Base-by-base conservation (phyloP, 257 asterid genomes). In the Ilex aquifolium region DNA sequence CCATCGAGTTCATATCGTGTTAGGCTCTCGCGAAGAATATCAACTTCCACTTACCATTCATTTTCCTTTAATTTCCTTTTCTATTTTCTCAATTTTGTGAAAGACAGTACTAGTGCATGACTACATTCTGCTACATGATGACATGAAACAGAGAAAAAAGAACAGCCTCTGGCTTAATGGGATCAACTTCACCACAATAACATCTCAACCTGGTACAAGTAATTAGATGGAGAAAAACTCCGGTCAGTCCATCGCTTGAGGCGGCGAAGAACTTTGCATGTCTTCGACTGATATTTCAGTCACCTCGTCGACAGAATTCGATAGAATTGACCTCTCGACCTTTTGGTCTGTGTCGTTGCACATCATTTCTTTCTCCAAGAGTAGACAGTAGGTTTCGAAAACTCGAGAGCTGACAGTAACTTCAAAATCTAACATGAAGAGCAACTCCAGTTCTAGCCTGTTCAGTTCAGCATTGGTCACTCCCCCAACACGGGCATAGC, bases 401-500 rank as follows among this genome's bases (percentile, higher is more conserved):
- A 82, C 85, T 44, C 83, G 66, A 2, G 95, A 74, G 65, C 94
- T 87, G 30, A 89, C 95, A 0, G 68, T 27, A 6, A 87, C 81
- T 5, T 80, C 83, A 52, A 89, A 92, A 75, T 87, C 95, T 56
- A 89, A 58, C 59, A 82, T 66, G 72, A 89, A 87, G n/a, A 89
- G 91, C 31, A 92, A 62, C 67, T 92, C 95, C 30, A 88, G 7
- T 65, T 88, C 96, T 1, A 91, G 84, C 72, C 59, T 83, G 76
- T 88, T 89, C 46, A 91, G 57, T 63, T 91, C 95, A 0, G 76
- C 65, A 46, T 83, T 85, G 72, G 79, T 85, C 63, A 89, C 88
- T 67, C 97, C 98, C 44, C 97, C 98, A 59, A 87, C 97, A 3
- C 97, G 76, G 0, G 97, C 98, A 56, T 70, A 92, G 57, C 89